A percentile compares a stretch with the other conserved stretches of the same genome.
These are phyloP conservation scores for Cystobasidiaceae sp. DNA, from an alignment of 1,284 basidiomycete genomes.

Conservation along the genomic window DNA sequence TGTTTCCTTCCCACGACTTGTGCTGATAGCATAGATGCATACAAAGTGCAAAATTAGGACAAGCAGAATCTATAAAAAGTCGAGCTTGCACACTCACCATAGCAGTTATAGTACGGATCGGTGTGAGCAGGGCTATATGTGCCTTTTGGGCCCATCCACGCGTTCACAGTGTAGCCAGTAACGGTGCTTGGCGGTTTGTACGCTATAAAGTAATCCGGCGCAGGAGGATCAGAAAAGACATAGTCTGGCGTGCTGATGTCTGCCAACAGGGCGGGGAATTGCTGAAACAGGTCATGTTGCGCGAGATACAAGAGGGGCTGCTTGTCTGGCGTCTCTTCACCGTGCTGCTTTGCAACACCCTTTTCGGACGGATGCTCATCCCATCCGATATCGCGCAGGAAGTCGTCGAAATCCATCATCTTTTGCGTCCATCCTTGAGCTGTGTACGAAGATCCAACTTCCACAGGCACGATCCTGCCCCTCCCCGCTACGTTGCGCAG, in stretches of 20 bases:
- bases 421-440: conserved; percentile 73
- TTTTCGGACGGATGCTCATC: background rate
- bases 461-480: conserved; percentile 81
- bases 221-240: conserved; percentile 63
- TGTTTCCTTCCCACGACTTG: conserved; percentile 84
- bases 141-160: conserved; percentile 77
- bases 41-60: background rate
- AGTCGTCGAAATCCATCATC: conserved; percentile 71
- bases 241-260: conserved; percentile 84
- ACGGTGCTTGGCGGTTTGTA: conserved; percentile 65
- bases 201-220: conserved; percentile 51
- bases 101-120: conserved; percentile 92
- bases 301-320: conserved; percentile 66
- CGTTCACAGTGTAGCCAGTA: conserved; percentile 69
- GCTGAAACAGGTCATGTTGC: conserved; percentile 76
- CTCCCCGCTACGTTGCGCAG: conserved; percentile 63
- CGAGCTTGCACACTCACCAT: conserved; percentile 55
- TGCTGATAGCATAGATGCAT: conserved; percentile 50
- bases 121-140: conserved; percentile 84
- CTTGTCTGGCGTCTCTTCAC: background rate
- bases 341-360: too few species aligned
- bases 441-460: conserved; percentile 80
- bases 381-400: conserved; percentile 57
- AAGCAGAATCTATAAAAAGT: background rate
- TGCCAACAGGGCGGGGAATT: conserved; percentile 69